Conservation (phyloP, 2,329 filamentous ascomycete genomes). For the Mycosphaerella arachidis region DNA sequence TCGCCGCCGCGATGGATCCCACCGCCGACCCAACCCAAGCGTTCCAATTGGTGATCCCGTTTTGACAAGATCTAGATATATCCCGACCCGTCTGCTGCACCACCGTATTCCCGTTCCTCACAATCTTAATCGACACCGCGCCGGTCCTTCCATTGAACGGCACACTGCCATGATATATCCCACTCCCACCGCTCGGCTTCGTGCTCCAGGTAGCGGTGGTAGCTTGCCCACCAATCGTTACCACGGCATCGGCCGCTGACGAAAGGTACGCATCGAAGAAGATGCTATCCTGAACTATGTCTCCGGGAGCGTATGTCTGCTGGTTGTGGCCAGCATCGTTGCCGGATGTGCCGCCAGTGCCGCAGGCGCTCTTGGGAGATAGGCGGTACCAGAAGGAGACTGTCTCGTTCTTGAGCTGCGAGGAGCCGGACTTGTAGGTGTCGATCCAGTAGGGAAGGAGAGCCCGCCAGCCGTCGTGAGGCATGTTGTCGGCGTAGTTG, state of each 20-base stretch:
- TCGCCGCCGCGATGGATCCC: neutral
- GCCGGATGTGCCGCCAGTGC: slow-evolving; percentile 37
- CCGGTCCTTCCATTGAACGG: slow-evolving; percentile 37
- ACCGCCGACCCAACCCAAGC: slow-evolving; percentile 17
- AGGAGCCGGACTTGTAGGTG: slow-evolving; percentile 46
- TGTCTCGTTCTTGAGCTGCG: slow-evolving; percentile 29
- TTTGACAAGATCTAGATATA: slow-evolving; percentile 31
- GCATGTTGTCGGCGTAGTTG: slow-evolving; percentile 46
- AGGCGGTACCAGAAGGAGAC: slow-evolving; percentile 42
- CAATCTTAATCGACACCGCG: slow-evolving; percentile 33
- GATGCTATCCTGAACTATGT: slow-evolving; percentile 43
- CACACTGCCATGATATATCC: slow-evolving; percentile 25
- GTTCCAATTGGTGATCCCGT: slow-evolving; percentile 22
- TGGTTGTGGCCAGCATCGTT: slow-evolving; percentile 31
- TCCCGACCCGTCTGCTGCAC: slow-evolving; percentile 35
- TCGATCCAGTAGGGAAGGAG: slow-evolving; percentile 49
- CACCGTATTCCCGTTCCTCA: neutral
- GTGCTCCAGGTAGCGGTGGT: slow-evolving; percentile 22
- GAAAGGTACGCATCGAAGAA: slow-evolving; percentile 39
- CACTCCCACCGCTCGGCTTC: slow-evolving; percentile 10
- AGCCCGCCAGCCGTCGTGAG: slow-evolving; percentile 50
- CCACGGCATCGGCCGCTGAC: slow-evolving; percentile 30
- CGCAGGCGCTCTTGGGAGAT: slow-evolving; percentile 33
- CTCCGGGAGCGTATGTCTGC: slow-evolving; percentile 18
- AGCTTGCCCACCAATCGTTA: slow-evolving; percentile 36